Base-by-base conservation (phyloP, 2,329 filamentous ascomycete species). In the Neonectria coccinea region DNA sequence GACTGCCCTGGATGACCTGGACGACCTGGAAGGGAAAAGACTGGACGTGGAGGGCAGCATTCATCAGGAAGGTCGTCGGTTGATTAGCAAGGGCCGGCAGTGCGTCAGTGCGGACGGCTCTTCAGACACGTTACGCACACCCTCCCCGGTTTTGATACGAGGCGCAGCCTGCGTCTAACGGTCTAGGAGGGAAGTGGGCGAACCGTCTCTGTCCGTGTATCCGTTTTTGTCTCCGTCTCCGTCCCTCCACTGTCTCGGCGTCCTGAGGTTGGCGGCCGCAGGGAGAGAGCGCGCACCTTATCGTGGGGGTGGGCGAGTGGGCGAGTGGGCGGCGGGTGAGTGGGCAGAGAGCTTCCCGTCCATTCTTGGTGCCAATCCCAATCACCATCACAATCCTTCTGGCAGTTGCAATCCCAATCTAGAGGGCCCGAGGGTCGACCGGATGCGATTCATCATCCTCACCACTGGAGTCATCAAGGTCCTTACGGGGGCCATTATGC, bases 221-320 rank as follows among this genome's bases (percentile, higher is more conserved):
- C 36, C 36, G 36, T 39, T 16, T 39, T 39, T 39, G 14, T 39
- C 14, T 39, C 36, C 36, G 36, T 39, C 66, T 53, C 36, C 36
- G 36, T 39, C 36, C 36, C 36, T 39, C 36, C 36, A 62, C 58
- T 51, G 20, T 44, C 58, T 66, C 62, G 64, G 65, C 65, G 59
- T 72, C 70, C 70, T 73, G 70, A 70, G 64, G 62, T 67, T 70
- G 62, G 64, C 71, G 71, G 71, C 68, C 71, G 71, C 68, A 73
- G 60, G 64, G 62, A 73, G 60, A 63, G 60, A 64, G 51, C 63
- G 64, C 31, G 56, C 64, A 69, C 54, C 56, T 63, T 51, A 31
- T 51, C 48, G 48, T 51, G 48, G 47, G 47, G 45, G 25, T 36
- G 33, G 33, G 33, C 33, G 25, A 25, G 22, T 25, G 22, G 22